Conservation (phyloP, 805 yeast species). For the Diddensiella caesifluorescens region DNA sequence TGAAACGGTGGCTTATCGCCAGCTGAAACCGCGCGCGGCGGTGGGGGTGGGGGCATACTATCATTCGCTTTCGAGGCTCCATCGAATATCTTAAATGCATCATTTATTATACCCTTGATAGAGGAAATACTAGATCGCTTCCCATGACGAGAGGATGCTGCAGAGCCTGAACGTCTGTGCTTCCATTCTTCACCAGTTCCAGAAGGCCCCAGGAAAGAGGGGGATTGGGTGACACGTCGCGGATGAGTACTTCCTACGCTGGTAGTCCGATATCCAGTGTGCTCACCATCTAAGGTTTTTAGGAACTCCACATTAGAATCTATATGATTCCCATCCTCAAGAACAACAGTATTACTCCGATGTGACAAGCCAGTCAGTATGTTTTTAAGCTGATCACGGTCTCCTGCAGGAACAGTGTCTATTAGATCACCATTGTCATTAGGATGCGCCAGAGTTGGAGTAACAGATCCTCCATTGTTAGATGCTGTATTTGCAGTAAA, state of each 20-base stretch:
- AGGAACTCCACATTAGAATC: conserved; percentile 35
- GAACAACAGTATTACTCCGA: conserved; percentile 30
- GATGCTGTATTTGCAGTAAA: no score
- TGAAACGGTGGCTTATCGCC: conserved; percentile 4
- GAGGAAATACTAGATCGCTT: conserved; percentile 21
- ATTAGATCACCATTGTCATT: conserved; percentile 3
- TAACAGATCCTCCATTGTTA: no score
- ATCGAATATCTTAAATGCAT: conserved; percentile 15
- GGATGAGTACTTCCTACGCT: conserved; percentile 13
- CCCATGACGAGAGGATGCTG: conserved; percentile 14
- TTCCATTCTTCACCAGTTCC: conserved; percentile 6
- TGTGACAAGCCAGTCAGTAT: conserved; percentile 34
- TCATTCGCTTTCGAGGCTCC: conserved; percentile 2
- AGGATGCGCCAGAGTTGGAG: no score
- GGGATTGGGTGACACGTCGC: neutral
- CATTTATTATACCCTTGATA: conserved; percentile 18
- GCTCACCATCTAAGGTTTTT: conserved; percentile 28
- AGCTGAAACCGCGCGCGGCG: conserved; percentile 9
- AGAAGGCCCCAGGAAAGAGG: conserved; percentile 5
- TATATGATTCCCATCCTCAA: conserved; percentile 28
- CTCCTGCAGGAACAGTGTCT: conserved; percentile 16
- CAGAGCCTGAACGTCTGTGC: conserved; percentile 13
- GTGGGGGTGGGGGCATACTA: conserved; percentile 12
- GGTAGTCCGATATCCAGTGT: conserved; percentile 11
- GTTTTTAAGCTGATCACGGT: conserved; percentile 27